Evolutionary conservation across 371 early-diverging fungal species (phyloP).

Genomic region (Mucor velutinosus): DNA sequence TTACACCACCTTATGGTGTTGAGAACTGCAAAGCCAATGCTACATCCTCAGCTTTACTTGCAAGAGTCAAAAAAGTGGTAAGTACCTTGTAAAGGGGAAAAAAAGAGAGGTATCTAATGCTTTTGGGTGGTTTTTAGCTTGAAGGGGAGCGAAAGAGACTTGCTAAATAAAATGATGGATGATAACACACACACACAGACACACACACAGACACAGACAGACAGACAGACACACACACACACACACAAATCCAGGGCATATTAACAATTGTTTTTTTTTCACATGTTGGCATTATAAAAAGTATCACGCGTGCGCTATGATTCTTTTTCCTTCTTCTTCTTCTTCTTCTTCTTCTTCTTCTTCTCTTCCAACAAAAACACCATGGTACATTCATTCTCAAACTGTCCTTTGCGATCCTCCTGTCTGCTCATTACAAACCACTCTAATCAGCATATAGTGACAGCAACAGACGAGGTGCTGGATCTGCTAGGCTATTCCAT

Average conservation of each 20-base stretch:
- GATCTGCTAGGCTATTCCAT: conserved; percentile 30
- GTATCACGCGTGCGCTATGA: background rate
- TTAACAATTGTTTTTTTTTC: background rate
- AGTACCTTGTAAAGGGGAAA: conserved; percentile 54
- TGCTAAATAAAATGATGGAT: conserved; percentile 6
- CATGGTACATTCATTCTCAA: conserved; percentile 26
- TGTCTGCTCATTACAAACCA: conserved; percentile 33
- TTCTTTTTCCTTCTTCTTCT: conserved; percentile 2
- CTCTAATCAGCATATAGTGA: conserved; percentile 31
- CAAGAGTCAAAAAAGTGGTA: conserved; percentile 81
- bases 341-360: background rate
- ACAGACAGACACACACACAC: too few relatives aligned
- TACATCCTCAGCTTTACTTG: conserved; percentile 58
- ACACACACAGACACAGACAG: too few relatives aligned
- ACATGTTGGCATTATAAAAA: background rate
- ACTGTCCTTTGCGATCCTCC: conserved; percentile 32
- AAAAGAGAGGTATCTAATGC: conserved; percentile 30
- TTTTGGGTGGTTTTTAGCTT: conserved; percentile 34
- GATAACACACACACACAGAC: background rate
- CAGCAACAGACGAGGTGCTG: conserved; percentile 44
- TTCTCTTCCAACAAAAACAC: background rate
- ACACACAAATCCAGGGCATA: background rate
- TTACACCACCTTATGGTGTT: conserved; percentile 74
- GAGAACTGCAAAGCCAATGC: conserved; percentile 70
- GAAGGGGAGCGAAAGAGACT: conserved; percentile 60